Percentiles rank a stretch among this genome's conserved stretches.
phyloP scores from a whole-genome alignment of 2,329 filamentous ascomycete species.

The Sordariomycetes sp. region DNA sequence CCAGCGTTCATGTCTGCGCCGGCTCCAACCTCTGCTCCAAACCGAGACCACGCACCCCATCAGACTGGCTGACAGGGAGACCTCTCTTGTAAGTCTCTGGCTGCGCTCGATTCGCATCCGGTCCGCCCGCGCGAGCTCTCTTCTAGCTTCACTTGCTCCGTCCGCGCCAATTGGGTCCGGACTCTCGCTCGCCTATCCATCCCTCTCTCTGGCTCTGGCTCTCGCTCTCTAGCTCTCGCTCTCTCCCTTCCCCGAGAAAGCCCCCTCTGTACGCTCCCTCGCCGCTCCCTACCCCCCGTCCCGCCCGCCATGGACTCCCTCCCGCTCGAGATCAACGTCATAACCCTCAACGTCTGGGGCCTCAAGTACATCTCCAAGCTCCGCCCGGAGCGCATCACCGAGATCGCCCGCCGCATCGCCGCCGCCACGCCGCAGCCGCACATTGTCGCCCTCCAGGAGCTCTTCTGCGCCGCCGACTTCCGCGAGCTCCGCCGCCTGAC shows the following conservation, averaged over 20 bases:
- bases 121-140: background rate
- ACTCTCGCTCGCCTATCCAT: background rate
- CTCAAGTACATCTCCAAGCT: slow-evolving; percentile 76
- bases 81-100: too few species aligned
- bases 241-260: background rate
- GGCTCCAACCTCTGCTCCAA: too few species aligned
- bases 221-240: background rate
- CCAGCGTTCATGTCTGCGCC: too few species aligned
- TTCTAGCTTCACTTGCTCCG: background rate
- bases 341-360: slow-evolving; percentile 96
- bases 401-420: slow-evolving; percentile 77
- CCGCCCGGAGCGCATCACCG: slow-evolving; percentile 64
- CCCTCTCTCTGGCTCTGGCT: background rate
- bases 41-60: too few species aligned
- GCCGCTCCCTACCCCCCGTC: background rate
- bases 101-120: too few species aligned
- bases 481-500: slow-evolving; percentile 65
- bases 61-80: too few species aligned
- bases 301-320: background rate
- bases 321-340: slow-evolving; percentile 53
- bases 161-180: background rate
- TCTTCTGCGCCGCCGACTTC: slow-evolving; percentile 84
- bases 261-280: slow-evolving; percentile 4
- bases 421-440: slow-evolving; percentile 57
- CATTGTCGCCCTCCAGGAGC: slow-evolving; percentile 91